Base-by-base conservation (phyloP, 2,329 filamentous ascomycete genomes). In the Pseudogymnoascus sp. region DNA sequence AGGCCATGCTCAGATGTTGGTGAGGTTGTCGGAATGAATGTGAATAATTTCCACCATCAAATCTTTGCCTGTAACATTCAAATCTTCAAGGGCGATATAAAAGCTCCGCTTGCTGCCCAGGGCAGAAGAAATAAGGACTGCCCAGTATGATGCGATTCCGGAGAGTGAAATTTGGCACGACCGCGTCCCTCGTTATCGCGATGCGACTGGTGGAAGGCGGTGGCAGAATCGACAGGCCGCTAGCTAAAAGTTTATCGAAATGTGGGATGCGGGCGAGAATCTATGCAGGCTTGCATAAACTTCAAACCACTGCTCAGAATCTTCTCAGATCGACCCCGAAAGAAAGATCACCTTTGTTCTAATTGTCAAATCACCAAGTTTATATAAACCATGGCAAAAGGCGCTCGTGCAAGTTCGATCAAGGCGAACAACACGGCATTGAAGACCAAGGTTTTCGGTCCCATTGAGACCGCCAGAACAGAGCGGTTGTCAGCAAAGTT, bases 401-500 rank as follows among this genome's bases (percentile, higher is more conserved):
- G 90, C 73, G 80, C 89, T 65, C 83, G 93, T 74, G 84, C 92
- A 67, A 95, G 88, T 73, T 80, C 83, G 68, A 85, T 81, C 70
- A 97, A 97, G 80, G 81, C 82, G 71, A 97, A 97, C 80, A 91
- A 92, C 78, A 82, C 84, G 69, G 87, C 84, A 70, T 82, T 96
- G 67, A 92, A 92, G 75, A 80, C 84, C 67, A 86, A 85, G 67
- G 88, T 97, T 67, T 97, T 96, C 76, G 90, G 88, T 1, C 93
- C 93, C 14, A 86, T 87, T 62, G 91, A 93, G 74, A 79, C 82
- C 69, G 92, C 89, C 52, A 85, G 93, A 69, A 88, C 87, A 61
- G 88, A 92, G 75, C 87, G 93, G 68, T 84, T 97, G 37, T 91
- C 91, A 39, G 89, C 90, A 65, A 96, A 94, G 77, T 81, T 97